Percentiles rank a stretch among this genome's conserved stretches.
Conservation (phyloP, 805 yeast genomes). For the Kluyveromyces siamensis region DNA sequence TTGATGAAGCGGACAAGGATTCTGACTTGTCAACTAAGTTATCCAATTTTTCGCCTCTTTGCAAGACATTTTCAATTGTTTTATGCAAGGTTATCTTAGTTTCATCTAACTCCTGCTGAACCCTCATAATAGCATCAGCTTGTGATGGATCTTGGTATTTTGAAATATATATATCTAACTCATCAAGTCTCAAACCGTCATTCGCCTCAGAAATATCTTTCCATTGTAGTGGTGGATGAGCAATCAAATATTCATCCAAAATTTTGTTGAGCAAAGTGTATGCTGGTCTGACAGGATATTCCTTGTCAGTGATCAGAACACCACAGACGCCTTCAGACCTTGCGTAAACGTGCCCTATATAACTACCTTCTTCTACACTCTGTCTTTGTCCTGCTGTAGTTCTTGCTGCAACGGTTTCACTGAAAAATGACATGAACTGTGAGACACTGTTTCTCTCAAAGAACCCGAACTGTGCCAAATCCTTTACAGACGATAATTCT, state of each 20-base stretch:
- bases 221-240: constrained; percentile 76
- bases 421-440: constrained; percentile 91
- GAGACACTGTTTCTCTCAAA: constrained; percentile 78
- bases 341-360: constrained; percentile 86
- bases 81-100: constrained; percentile 94
- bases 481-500: constrained; percentile 73
- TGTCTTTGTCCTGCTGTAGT: constrained; percentile 89
- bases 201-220: constrained; percentile 36
- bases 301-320: constrained; percentile 86
- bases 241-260: constrained; percentile 79
- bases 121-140: constrained; percentile 95
- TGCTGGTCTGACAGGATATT: constrained; percentile 95
- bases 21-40: constrained; percentile 91
- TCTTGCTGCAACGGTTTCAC: constrained; percentile 83
- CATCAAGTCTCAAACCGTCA: constrained; percentile 28
- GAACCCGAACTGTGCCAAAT: constrained; percentile 77
- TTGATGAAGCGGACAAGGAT: constrained; percentile 77
- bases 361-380: constrained; percentile 83
- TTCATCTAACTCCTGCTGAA: constrained; percentile 95
- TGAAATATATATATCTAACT: constrained; percentile 57
- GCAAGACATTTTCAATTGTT: constrained; percentile 87
- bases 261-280: constrained; percentile 85
- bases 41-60: constrained; percentile 94
- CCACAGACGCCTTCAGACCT: constrained; percentile 88
- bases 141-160: constrained; percentile 95